Evolutionary conservation across 2,329 filamentous ascomycete genomes (phyloP).

Genomic region (Penicillium capsulatum): DNA sequence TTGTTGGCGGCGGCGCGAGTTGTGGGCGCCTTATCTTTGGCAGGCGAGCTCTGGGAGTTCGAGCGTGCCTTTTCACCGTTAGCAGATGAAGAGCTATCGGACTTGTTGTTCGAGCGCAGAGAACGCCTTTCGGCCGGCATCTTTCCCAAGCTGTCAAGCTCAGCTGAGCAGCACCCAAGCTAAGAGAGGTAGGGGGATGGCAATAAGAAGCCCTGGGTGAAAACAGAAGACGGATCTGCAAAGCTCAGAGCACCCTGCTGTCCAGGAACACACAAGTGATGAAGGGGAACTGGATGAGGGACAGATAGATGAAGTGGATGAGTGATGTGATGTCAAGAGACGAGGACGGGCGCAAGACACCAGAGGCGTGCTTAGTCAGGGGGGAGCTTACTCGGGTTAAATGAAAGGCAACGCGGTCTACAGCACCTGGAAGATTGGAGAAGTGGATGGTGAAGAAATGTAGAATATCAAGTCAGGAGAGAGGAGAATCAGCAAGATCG

Average conservation of each 20-base stretch:
- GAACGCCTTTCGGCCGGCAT: constrained; percentile 48
- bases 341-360: constrained; percentile 31
- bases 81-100: constrained; percentile 44
- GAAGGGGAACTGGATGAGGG: constrained; percentile 11
- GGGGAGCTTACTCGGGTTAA: constrained; percentile 23
- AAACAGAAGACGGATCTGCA: constrained; percentile 13
- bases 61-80: constrained; percentile 46
- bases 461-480: not conserved
- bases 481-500: not conserved
- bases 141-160: constrained; percentile 35
- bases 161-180: constrained; percentile 29
- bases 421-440: not conserved
- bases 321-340: constrained; percentile 42
- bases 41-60: constrained; percentile 42
- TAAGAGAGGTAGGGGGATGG: constrained; percentile 29
- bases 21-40: constrained; percentile 45
- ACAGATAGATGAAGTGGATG: constrained; percentile 24
- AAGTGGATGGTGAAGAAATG: no score
- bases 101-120: constrained; percentile 46
- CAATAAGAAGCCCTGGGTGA: constrained; percentile 14
- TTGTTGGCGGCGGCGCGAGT: constrained; percentile 42
- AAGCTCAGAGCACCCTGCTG: constrained; percentile 11
- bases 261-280: constrained; percentile 14
- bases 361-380: constrained; percentile 35
- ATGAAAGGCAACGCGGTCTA: constrained; percentile 12